Percentiles rank a stretch among this genome's conserved stretches.
Conservation (phyloP, 2,329 filamentous ascomycete genomes). For the Coniochaeta sp. region DNA sequence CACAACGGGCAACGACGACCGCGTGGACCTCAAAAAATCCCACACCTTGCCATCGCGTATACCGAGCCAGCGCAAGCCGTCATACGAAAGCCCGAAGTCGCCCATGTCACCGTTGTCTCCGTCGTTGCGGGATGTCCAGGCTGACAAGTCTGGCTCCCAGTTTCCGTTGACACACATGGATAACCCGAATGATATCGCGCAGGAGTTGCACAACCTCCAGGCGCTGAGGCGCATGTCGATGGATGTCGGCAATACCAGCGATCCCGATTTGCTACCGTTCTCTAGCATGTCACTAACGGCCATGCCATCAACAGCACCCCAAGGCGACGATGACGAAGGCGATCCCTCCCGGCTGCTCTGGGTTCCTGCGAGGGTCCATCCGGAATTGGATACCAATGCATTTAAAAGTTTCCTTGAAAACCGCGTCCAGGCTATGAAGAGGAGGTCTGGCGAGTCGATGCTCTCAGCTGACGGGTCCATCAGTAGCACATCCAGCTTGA, state of each 20-base stretch:
- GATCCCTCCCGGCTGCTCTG: slow-evolving; percentile 86
- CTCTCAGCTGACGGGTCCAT: slow-evolving; percentile 49
- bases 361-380: slow-evolving; percentile 91
- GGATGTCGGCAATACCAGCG: slow-evolving; percentile 70
- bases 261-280: slow-evolving; percentile 71
- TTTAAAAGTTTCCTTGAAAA: slow-evolving; percentile 97
- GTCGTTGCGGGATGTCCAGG: slow-evolving; percentile 45
- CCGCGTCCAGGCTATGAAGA: slow-evolving; percentile 80
- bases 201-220: slow-evolving; percentile 87
- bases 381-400: slow-evolving; percentile 88
- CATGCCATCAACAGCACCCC: slow-evolving; percentile 66
- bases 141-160: slow-evolving; percentile 54
- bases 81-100: slow-evolving; percentile 30
- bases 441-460: slow-evolving; percentile 67
- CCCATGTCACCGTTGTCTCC: slow-evolving; percentile 30
- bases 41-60: slow-evolving; percentile 32
- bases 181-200: slow-evolving; percentile 79
- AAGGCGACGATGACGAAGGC: slow-evolving; percentile 70
- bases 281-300: slow-evolving; percentile 56
- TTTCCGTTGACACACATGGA: slow-evolving; percentile 87
- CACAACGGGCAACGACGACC: slow-evolving; percentile 22
- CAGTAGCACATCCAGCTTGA: slow-evolving; percentile 44
- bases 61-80: slow-evolving; percentile 30
- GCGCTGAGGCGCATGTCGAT: slow-evolving; percentile 89
- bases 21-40: slow-evolving; percentile 29